phyloP scores from a whole-genome alignment of 148 eudicot species.

The Fagopyrum tataricum region DNA sequence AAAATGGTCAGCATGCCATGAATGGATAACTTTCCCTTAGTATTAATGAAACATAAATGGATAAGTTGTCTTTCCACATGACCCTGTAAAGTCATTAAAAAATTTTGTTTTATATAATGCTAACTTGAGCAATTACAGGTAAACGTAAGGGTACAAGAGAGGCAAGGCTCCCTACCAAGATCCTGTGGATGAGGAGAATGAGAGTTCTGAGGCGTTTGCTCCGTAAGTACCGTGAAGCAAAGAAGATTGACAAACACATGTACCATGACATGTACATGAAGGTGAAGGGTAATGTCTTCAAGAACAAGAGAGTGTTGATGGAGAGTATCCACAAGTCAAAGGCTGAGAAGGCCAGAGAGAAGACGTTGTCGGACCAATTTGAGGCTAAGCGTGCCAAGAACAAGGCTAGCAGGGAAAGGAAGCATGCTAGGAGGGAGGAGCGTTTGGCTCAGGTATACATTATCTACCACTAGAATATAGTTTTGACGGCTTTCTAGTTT shows the following conservation, averaged over 20 bases:
- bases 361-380: slow-evolving; percentile 20
- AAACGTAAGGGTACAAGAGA: slow-evolving; percentile 34
- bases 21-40: not conserved
- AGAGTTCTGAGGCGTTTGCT: slow-evolving; percentile 31
- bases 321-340: slow-evolving; percentile 36
- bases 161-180: slow-evolving; percentile 33
- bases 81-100: too few species aligned
- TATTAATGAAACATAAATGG: not conserved
- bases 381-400: slow-evolving; percentile 25
- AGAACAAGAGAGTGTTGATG: slow-evolving; percentile 35
- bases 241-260: slow-evolving; percentile 33
- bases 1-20: not conserved
- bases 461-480: not conserved
- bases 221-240: slow-evolving; percentile 24
- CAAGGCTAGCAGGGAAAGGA: slow-evolving; percentile 22
- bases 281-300: slow-evolving; percentile 34
- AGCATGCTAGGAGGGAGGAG: slow-evolving; percentile 19
- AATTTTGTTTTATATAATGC: not conserved
- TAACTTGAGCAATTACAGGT: slow-evolving; percentile 12
- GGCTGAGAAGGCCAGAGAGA: slow-evolving; percentile 25
- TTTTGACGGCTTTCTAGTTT: not conserved
- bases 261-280: slow-evolving; percentile 37
- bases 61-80: too few species aligned
- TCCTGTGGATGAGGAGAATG: slow-evolving; percentile 38
- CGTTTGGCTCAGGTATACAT: slow-evolving; percentile 18